Evolutionary conservation across 176 grass and related monocot species (phyloP), one percentile per base, ranked within the genome.

Genomic region (Triticum timopheevii): DNA sequence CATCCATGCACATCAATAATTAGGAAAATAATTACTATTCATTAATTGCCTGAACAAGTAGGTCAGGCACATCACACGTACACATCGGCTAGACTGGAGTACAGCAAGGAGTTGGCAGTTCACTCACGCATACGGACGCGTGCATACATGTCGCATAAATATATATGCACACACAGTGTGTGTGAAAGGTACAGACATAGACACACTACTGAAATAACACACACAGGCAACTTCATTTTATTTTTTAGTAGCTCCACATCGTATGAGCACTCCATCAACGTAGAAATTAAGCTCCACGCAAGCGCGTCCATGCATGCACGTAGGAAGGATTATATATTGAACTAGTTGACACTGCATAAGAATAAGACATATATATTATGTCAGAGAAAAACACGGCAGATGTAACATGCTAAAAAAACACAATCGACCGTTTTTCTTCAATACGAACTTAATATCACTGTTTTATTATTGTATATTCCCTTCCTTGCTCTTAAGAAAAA

Each of bases 21-120:
- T 38, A 42, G 13, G 13, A 47, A 74, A 74, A 74, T 17, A 47
- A 56, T 77, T 12, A 2, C 28, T 56, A 17, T 11, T 33, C 50
- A 76, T 54, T 54, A 34, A 77, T 33, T 56, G 74, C 49, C 74
- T 77, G 47, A 56, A 77, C 74, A 77, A 58, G 47, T 77, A 77
- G 74, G 47, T 22, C 27, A 77, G 73, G 20, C 73, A 76, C 27
- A 30, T 8, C 73, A 76, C 45, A 52, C 73, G 45, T 76, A 52
- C 73, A 76, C 24, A 31, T 52, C 73, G 44, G 70, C 73, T 76
- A 52, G 8, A 47, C 71, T 74, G 16, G 40, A 52, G 25, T 30
- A 76, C 13, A 66, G 8, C 73, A 20, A 77, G 9, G 27, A 34
- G 8, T 10, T 76, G 25, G n/a, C 47, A 56, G 25, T 34, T 77